These are phyloP conservation scores for Candida vaughaniae DNA, from an alignment of 805 yeast genomes.

Conservation along the genomic window DNA sequence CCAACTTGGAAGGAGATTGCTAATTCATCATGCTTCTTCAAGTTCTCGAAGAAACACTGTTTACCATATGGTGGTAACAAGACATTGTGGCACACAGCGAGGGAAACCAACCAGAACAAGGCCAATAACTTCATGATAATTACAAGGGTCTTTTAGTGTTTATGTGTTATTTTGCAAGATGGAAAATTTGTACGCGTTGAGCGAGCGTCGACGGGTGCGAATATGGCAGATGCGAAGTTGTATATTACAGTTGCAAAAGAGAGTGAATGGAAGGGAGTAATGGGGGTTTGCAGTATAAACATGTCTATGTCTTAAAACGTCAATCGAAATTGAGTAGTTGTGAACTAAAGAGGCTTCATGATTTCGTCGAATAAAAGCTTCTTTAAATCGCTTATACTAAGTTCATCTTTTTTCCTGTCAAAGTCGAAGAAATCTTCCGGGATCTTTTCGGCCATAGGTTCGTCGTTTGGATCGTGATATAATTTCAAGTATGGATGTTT, in stretches of 20 bases:
- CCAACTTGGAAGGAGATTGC: constrained; percentile 93
- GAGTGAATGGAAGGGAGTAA: too few relatives aligned
- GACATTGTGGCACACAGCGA: constrained; percentile 67
- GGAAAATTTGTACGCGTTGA: neutral
- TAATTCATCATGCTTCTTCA: constrained; percentile 81
- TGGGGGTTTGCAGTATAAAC: too few relatives aligned
- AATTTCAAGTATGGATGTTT: constrained; percentile 81
- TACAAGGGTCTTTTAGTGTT: too few relatives aligned
- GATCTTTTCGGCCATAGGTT: constrained; percentile 80
- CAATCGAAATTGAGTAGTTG: too few relatives aligned
- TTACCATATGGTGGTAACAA: constrained; percentile 79
- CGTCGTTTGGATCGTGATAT: constrained; percentile 95
- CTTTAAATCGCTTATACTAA: constrained; percentile 75
- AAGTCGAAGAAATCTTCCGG: constrained; percentile 88
- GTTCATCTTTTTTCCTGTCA: constrained; percentile 77
- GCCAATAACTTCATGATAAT: constrained; percentile 12
- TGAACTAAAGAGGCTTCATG: constrained; percentile 50
- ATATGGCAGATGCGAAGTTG: too few relatives aligned
- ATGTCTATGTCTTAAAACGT: too few relatives aligned
- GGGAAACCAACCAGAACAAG: constrained; percentile 14
- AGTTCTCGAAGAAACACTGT: constrained; percentile 82
- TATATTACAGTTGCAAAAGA: too few relatives aligned
- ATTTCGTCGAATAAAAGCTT: constrained; percentile 78
- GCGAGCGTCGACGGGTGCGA: neutral
- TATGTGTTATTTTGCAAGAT: neutral